Evolutionary conservation across 306 rosid genomes (phyloP).

Genomic region (Lagenaria siceraria): DNA sequence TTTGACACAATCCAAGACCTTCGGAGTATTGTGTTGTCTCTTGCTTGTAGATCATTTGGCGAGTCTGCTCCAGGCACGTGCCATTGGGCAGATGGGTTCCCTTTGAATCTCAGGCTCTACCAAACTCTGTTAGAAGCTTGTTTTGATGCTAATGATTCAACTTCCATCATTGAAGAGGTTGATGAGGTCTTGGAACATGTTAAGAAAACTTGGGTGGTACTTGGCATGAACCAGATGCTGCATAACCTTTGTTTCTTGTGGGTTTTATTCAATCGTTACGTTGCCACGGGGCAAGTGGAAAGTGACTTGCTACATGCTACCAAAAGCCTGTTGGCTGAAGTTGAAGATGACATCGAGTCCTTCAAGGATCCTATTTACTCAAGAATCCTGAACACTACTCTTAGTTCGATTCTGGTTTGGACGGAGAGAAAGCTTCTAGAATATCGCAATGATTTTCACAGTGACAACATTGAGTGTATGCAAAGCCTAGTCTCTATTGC

Average conservation of each 20-base stretch:
- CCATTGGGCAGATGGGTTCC: constrained; percentile 98
- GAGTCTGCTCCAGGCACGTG: constrained; percentile 49
- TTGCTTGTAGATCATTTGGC: constrained; percentile 64
- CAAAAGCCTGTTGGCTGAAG: constrained; percentile 54
- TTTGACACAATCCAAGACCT: constrained; percentile 53
- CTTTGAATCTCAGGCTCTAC: constrained; percentile 81
- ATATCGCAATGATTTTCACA: constrained; percentile 53
- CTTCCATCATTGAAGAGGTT: constrained; percentile 70
- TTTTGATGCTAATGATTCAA: constrained; percentile 63
- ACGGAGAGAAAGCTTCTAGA: constrained; percentile 73
- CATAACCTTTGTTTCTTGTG: constrained; percentile 80
- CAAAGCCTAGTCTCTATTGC: constrained; percentile 61
- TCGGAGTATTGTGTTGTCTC: constrained; percentile 47
- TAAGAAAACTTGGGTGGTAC: constrained; percentile 88
- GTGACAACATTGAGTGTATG: constrained; percentile 61
- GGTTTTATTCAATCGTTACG: constrained; percentile 70
- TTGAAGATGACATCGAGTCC: constrained; percentile 48
- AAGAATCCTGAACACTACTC: constrained; percentile 34
- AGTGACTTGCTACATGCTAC: constrained; percentile 77
- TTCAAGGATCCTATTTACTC: constrained; percentile 38
- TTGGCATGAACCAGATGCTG: constrained; percentile 67
- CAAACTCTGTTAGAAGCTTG: constrained; percentile 77
- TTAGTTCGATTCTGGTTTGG: constrained; percentile 52
- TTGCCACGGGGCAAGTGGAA: constrained; percentile 62
- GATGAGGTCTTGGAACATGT: constrained; percentile 87